phyloP scores from a whole-genome alignment of 2,329 filamentous ascomycete species.

The Zymoseptoria pseudotritici region DNA sequence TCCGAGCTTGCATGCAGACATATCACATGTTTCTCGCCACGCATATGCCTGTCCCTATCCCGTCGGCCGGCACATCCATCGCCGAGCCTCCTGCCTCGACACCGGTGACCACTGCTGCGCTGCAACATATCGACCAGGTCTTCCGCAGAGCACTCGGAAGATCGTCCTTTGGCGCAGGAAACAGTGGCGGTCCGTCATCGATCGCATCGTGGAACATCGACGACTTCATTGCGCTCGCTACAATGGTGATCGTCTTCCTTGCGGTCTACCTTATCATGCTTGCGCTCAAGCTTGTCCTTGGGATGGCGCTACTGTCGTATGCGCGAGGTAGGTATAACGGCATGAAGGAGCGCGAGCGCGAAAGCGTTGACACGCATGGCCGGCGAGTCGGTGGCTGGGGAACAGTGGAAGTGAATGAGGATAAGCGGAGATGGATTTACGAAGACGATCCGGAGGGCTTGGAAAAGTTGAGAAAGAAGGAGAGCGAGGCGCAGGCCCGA shows the following conservation, averaged over 20 bases:
- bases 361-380: conserved; percentile 54
- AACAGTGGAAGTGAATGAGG: conserved; percentile 80
- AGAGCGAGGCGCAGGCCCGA: conserved; percentile 51
- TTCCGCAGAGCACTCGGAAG: conserved; percentile 71
- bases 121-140: conserved; percentile 70
- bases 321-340: conserved; percentile 68
- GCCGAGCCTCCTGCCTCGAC: conserved; percentile 48
- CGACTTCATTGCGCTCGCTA: conserved; percentile 64
- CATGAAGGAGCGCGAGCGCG: conserved; percentile 65
- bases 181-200: conserved; percentile 18
- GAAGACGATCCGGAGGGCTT: conserved; percentile 71
- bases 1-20: conserved; percentile 87
- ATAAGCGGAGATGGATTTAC: conserved; percentile 79
- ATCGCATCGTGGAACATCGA: conserved; percentile 51
- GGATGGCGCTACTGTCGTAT: conserved; percentile 77
- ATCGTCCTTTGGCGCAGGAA: conserved; percentile 54
- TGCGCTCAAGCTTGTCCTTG: conserved; percentile 66
- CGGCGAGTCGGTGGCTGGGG: conserved; percentile 75
- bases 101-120: conserved; percentile 66
- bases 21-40: conserved; percentile 97
- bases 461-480: conserved; percentile 51
- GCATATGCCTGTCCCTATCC: conserved; percentile 67
- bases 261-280: conserved; percentile 78
- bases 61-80: conserved; percentile 59
- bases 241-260: conserved; percentile 82